Conservation (phyloP, 78 protist genomes). For the Dictyostelium citrinum region DNA sequence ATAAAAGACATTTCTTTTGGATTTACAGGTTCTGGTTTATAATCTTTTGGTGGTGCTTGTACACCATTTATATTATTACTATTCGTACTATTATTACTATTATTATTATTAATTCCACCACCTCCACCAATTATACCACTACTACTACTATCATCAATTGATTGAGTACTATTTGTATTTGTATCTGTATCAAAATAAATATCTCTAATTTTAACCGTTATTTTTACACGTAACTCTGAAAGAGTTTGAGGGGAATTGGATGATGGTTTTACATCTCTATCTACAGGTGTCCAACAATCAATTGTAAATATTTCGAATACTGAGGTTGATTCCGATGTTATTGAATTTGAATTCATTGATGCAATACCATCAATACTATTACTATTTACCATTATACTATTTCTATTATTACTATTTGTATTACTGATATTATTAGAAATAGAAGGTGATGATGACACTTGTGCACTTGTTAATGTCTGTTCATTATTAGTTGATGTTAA, state of each 20-base stretch:
- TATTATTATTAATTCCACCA: not conserved
- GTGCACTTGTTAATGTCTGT: not conserved
- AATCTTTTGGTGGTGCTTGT: not conserved
- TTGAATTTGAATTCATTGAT: not conserved
- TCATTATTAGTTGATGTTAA: not conserved
- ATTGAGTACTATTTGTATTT: slow-evolving; percentile 15
- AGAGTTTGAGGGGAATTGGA: not conserved
- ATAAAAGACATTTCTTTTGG: slow-evolving; percentile 57
- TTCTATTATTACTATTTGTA: not conserved
- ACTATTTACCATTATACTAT: not conserved
- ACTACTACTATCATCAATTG: not conserved
- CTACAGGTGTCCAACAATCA: slow-evolving; percentile 31
- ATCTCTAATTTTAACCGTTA: slow-evolving; percentile 43
- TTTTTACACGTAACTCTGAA: slow-evolving; percentile 29
- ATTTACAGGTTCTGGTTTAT: not conserved
- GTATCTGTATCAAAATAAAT: slow-evolving; percentile 49
- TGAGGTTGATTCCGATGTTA: not conserved
- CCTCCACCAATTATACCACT: not conserved
- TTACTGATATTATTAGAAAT: not conserved
- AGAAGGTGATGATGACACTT: not conserved
- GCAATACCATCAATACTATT: not conserved
- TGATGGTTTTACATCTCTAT: slow-evolving; percentile 5
- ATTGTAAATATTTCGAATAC: slow-evolving; percentile 3
- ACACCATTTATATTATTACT: not conserved
- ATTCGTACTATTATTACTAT: not conserved